Evolutionary conservation across 352 stramenopile genomes (phyloP), one percentile per base, ranked within the genome.

Genomic region (Globisporangium radiosum): DNA sequence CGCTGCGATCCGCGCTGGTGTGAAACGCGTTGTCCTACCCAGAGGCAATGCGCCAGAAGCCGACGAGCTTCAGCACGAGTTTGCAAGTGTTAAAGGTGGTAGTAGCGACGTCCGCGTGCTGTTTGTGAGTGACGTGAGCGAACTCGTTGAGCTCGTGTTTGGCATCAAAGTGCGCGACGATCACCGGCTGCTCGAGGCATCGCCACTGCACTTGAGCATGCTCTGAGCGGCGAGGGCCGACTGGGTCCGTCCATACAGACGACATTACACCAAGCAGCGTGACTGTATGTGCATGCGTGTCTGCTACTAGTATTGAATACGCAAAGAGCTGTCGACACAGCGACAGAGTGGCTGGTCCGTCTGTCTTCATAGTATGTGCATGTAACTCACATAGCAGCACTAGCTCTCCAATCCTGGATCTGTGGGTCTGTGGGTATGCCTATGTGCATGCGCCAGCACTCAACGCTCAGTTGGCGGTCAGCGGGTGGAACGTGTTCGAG

Each of bases 1-100:
- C 11, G 87, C 87, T 37, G 90, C 90, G 25, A 87, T 91, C 60
- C 80, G 86, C 14, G 88, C 85, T 15, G 88, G 87, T 3, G 92
- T 97, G 59, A 86, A 83, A 60, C 85, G 81, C 37, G 72, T 95
- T 13, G 77, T 95, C 36, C 59, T 94, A 17, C 86, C 86, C 3
- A 72, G 73, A 45, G 81, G 76, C 43, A 95, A 95, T 58, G 64
- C 83, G 54, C 75, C 72, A 50, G 86, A 95, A 59, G 78, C 80
- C 7, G 74, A 89, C 25, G 82, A 91, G 56, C 68, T 92, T 8
- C 68, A 71, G 17, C 73, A 77, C 36, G 84, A 91, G 60, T 87
- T 91, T 44, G 69, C 69, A 37, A 54, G 51, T 25, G 60, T 71
- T 9, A 67, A 61, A 17, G 68, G 48, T 42, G 51, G 47, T 49